These are phyloP conservation scores for Ganoderma boninense DNA, from an alignment of 1,284 basidiomycete genomes.

Conservation along the genomic window DNA sequence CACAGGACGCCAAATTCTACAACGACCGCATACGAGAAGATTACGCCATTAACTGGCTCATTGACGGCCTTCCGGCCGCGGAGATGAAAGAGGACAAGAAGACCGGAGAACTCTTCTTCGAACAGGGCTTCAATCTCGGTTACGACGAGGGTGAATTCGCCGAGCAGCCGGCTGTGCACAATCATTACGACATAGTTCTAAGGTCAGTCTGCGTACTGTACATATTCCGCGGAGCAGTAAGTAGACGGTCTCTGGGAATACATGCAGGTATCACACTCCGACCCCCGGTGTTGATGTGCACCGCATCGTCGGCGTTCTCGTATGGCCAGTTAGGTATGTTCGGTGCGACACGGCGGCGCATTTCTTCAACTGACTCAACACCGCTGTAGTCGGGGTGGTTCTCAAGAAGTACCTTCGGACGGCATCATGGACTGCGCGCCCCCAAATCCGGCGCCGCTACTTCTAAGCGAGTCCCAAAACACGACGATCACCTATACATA, in stretches of 20 bases:
- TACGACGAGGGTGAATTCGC: conserved; percentile 64
- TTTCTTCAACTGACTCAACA: conserved; percentile 9
- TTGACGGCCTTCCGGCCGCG: conserved; percentile 94
- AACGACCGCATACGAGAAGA: conserved; percentile 93
- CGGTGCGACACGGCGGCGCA: not conserved
- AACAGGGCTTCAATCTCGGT: conserved; percentile 87
- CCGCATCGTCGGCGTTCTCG: conserved; percentile 91
- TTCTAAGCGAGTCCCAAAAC: conserved; percentile 67
- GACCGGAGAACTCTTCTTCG: conserved; percentile 87
- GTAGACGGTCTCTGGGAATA: conserved; percentile 14
- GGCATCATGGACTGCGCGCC: conserved; percentile 47
- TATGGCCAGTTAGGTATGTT: conserved; percentile 84
- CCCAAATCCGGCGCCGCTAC: conserved; percentile 51
- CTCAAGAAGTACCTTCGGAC: conserved; percentile 49
- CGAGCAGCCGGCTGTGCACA: conserved; percentile 81
- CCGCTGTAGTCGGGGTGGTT: conserved; percentile 62
- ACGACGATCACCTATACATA: conserved; percentile 92
- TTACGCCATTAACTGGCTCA: conserved; percentile 94
- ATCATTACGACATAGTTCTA: conserved; percentile 89
- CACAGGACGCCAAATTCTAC: conserved; percentile 86
- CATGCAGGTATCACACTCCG: conserved; percentile 82
- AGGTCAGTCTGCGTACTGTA: conserved; percentile 52
- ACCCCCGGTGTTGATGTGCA: conserved; percentile 68
- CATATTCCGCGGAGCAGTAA: not conserved
- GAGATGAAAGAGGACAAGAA: conserved; percentile 88